These are phyloP conservation scores for Tulasnella sp. DNA, from an alignment of 768 basidiomycete genomes.

Conservation along the genomic window DNA sequence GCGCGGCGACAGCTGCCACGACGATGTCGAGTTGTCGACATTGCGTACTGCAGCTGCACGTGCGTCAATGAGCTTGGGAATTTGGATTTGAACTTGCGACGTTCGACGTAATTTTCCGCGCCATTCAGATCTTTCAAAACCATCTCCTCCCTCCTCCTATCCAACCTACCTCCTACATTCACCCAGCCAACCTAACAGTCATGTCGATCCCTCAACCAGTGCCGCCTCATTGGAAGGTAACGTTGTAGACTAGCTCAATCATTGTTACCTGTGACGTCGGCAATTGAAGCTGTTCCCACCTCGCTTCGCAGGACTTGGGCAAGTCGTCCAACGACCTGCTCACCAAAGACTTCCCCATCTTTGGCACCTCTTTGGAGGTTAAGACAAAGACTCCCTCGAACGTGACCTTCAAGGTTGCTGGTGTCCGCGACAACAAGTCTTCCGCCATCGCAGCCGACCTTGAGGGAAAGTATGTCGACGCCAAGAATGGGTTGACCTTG, in stretches of 20 bases:
- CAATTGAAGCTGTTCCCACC: constrained; percentile 6
- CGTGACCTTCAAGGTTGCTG: constrained; percentile 89
- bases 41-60: no score
- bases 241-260: constrained; percentile 18
- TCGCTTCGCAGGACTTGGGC: constrained; percentile 65
- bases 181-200: background rate
- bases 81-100: background rate
- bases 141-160: background rate
- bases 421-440: constrained; percentile 66
- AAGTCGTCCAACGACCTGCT: constrained; percentile 96
- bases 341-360: constrained; percentile 83
- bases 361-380: constrained; percentile 61
- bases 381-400: constrained; percentile 83
- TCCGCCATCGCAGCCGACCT: constrained; percentile 74
- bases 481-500: constrained; percentile 84
- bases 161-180: constrained; percentile 2
- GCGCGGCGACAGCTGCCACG: no score
- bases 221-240: constrained; percentile 92
- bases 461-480: constrained; percentile 90
- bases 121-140: background rate
- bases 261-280: background rate
- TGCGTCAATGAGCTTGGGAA: no score
- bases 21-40: no score
- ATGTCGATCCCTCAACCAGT: constrained; percentile 95
- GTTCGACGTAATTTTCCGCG: background rate